These are phyloP conservation scores for Xylaria cubensis DNA, from an alignment of 495 filamentous ascomycete species.

Conservation along the genomic window DNA sequence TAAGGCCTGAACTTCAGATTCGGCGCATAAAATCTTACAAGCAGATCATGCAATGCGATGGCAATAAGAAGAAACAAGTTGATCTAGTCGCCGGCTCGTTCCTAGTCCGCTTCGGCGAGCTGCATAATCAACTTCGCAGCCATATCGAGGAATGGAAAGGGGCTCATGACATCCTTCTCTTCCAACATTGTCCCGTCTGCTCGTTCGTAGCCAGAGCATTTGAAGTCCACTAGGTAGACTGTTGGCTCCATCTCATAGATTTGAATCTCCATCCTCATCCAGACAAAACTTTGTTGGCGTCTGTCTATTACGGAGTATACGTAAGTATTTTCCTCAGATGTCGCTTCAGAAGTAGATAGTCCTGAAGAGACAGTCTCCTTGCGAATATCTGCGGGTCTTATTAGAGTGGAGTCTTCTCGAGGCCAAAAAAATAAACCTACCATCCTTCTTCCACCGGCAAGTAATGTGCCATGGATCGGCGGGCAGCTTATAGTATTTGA, in stretches of 20 bases:
- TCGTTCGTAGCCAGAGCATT: constrained; percentile 96
- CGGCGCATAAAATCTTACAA: background rate
- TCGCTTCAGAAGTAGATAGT: constrained; percentile 36
- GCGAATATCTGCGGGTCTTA: constrained; percentile 43
- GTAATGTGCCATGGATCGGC: constrained; percentile 96
- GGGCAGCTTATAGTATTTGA: constrained; percentile 71
- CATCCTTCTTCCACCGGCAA: constrained; percentile 82
- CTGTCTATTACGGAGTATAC: constrained; percentile 49
- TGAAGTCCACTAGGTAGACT: constrained; percentile 97
- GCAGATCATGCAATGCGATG: background rate
- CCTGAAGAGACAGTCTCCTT: constrained; percentile 45
- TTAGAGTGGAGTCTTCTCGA: constrained; percentile 11
- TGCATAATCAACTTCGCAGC: constrained; percentile 76
- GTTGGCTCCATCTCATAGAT: constrained; percentile 93
- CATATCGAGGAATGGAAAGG: constrained; percentile 81
- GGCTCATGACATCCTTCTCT: constrained; percentile 77
- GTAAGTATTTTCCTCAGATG: constrained; percentile 42
- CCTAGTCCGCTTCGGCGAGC: constrained; percentile 69
- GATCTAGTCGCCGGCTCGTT: background rate
- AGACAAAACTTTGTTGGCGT: constrained; percentile 61
- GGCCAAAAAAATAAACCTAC: constrained; percentile 57
- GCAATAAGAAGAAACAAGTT: background rate
- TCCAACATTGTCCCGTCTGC: constrained; percentile 61
- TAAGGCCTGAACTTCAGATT: background rate
- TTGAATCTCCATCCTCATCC: constrained; percentile 93